Evolutionary conservation across 2,329 filamentous ascomycete genomes (phyloP).

Genomic region (Trichoderma endophyticum): DNA sequence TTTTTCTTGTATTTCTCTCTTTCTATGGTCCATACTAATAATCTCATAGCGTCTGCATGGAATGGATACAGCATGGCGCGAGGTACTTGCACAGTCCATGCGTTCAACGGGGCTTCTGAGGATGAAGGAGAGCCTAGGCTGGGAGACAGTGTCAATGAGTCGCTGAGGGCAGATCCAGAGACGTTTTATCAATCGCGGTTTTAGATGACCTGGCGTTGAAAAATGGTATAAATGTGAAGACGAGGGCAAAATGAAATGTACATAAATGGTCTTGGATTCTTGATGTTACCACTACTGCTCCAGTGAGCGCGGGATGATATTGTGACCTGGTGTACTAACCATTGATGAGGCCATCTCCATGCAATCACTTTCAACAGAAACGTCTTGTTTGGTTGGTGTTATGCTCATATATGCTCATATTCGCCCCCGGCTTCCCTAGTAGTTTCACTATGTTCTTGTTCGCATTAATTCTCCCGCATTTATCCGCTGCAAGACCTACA

Average conservation of each 20-base stretch:
- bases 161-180: conserved; percentile 44
- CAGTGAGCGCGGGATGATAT: not conserved
- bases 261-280: not conserved
- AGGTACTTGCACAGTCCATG: conserved; percentile 75
- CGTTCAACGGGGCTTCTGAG: conserved; percentile 65
- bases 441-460: not conserved
- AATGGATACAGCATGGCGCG: conserved; percentile 71
- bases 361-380: not conserved
- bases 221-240: not conserved
- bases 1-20: not conserved
- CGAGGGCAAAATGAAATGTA: not conserved
- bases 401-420: not conserved
- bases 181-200: conserved; percentile 20
- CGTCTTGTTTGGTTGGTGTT: not conserved
- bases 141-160: conserved; percentile 58
- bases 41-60: conserved; percentile 67
- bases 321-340: not conserved
- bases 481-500: not conserved
- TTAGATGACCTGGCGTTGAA: not conserved
- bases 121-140: conserved; percentile 61
- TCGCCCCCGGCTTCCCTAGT: no score
- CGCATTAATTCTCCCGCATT: not conserved
- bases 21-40: not conserved
- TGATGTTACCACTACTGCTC: not conserved
- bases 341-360: not conserved